phyloP scores from a whole-genome alignment of 306 rosid species.

The Vicia villosa region DNA sequence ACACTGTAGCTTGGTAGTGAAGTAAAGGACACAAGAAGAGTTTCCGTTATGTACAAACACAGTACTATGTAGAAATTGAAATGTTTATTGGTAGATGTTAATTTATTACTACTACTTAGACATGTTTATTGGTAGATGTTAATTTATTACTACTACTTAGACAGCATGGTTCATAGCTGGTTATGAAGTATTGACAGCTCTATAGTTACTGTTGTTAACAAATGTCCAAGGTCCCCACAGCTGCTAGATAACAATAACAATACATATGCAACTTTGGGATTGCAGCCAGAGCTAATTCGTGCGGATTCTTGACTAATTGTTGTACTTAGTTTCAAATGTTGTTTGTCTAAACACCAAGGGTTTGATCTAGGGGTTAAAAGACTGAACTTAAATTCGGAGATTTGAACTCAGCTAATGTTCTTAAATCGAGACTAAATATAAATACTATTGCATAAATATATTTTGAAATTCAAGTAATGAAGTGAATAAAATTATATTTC shows the following conservation, averaged over 20 bases:
- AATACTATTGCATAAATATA: too few relatives aligned
- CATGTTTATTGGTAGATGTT: conserved; percentile 24
- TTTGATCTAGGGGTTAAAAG: too few relatives aligned
- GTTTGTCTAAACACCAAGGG: too few relatives aligned
- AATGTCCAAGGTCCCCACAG: conserved; percentile 14
- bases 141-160: conserved; percentile 34
- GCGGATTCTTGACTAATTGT: neutral
- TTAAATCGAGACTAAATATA: too few relatives aligned
- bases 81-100: conserved; percentile 18
- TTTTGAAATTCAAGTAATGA: too few relatives aligned
- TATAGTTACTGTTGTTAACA: conserved; percentile 26
- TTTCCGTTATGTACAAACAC: conserved; percentile 36
- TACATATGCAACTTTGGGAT: conserved; percentile 13
- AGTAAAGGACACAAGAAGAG: conserved; percentile 26
- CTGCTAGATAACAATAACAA: conserved; percentile 11
- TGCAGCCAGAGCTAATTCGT: conserved; percentile 16
- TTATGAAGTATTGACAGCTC: conserved; percentile 36
- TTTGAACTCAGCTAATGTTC: too few relatives aligned
- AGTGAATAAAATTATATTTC: too few relatives aligned
- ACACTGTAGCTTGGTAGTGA: conserved; percentile 29
- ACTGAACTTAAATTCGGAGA: too few relatives aligned
- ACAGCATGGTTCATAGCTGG: conserved; percentile 42
- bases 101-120: conserved; percentile 34
- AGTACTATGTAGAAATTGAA: conserved; percentile 5
- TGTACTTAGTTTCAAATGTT: too few relatives aligned